Evolutionary conservation across 306 rosid species (phyloP), one percentile per base, ranked within the genome.

Genomic region (Quercus rubra): DNA sequence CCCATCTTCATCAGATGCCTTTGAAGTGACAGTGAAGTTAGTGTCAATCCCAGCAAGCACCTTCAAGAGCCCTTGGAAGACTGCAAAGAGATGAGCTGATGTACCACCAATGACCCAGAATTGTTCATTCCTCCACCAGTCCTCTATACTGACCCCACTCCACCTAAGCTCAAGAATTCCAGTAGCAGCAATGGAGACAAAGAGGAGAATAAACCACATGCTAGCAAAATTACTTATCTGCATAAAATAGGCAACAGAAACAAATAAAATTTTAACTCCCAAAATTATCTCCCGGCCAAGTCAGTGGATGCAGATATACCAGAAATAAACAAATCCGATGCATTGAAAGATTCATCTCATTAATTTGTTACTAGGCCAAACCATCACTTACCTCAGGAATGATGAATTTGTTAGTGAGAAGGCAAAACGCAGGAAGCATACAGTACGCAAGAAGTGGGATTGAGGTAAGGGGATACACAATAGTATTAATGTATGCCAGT

Each of bases 41-140:
- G 98, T 93, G 57, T 93, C 97, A 18, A 93, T 93, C 67, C 98
- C 98, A 6, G 97, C 98, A 77, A 93, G 98, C 78, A 93, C 98
- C 84, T 93, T 93, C 6, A 93, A 86, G 74, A 93, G 92, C 63
- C 99, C 98, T 89, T 96, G 99, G 87, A 95, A 92, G 82, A 95
- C 99, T 0, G 99, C 99, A 13, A 93, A 93, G 28, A 95, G 94
- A 93, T 93, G 99, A 11, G 98, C 99, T 1, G 99, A 96, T 54
- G 99, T 96, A 35, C 99, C 99, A 63, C 99, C 99, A 12, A 96
- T 93, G 76, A 96, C 98, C 99, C 99, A 96, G 76, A 96, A 96
- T 81, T 93, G 99, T 78, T 96, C 99, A 6, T 96, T 96, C 78
- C 99, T 93, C 99, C 99, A 96, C 99, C 99, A 96, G 82, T 96